Evolutionary conservation across 2,329 filamentous ascomycete genomes (phyloP).

Genomic region (Elsinoe perseae): DNA sequence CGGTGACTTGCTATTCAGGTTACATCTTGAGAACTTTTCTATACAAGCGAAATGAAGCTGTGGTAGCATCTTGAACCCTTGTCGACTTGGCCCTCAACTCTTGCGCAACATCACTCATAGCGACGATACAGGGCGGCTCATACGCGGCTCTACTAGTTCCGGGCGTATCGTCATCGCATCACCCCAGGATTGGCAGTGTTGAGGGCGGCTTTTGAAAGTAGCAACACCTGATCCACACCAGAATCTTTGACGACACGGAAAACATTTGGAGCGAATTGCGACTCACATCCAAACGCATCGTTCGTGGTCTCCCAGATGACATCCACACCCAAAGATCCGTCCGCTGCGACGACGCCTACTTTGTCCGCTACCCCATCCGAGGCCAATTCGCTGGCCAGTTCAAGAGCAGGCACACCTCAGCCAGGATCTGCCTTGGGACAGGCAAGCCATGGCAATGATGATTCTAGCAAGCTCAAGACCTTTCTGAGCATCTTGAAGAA

Average conservation of each 20-base stretch:
- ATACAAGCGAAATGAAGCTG: not conserved
- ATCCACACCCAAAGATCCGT: conserved; percentile 14
- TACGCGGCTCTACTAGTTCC: not conserved
- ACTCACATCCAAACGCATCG: not conserved
- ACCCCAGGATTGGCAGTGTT: conserved; percentile 8
- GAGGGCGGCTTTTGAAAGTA: conserved; percentile 7
- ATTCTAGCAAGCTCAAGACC: conserved; percentile 80
- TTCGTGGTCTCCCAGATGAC: not conserved
- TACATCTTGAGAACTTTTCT: not conserved
- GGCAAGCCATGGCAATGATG: conserved; percentile 50
- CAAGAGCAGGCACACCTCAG: conserved; percentile 26
- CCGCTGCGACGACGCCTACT: conserved; percentile 8
- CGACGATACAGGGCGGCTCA: not conserved
- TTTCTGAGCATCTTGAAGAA: conserved; percentile 82
- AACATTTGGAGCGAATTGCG: not conserved
- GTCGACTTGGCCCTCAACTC: conserved; percentile 10
- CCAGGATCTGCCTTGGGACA: conserved; percentile 33
- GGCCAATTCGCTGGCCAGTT: conserved; percentile 30
- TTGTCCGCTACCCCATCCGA: conserved; percentile 25
- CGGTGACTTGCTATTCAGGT: not conserved
- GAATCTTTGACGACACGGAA: not conserved
- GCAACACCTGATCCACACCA: not conserved
- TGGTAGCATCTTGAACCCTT: not conserved
- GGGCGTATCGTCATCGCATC: conserved; percentile 8
- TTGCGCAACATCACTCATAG: conserved; percentile 8